Percentiles rank a stretch among this genome's conserved stretches.
These are phyloP conservation scores for Fusarium aywerte DNA, from an alignment of 2,329 filamentous ascomycete species.

Conservation along the genomic window DNA sequence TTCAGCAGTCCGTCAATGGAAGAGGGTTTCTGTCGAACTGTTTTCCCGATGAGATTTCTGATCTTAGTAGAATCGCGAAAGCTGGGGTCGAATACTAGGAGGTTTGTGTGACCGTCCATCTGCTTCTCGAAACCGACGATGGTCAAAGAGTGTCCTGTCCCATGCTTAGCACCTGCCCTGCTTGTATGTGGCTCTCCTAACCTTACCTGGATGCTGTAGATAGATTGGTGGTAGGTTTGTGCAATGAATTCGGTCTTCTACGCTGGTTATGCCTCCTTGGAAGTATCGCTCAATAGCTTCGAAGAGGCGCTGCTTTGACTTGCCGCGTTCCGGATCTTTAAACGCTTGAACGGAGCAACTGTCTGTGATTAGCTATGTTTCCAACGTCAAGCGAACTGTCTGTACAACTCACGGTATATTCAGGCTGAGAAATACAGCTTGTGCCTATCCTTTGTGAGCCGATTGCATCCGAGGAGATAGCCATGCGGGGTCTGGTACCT, in stretches of 20 bases:
- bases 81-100: constrained; percentile 91
- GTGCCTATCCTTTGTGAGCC: constrained; percentile 63
- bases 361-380: neutral
- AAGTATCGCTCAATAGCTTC: constrained; percentile 81
- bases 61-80: constrained; percentile 76
- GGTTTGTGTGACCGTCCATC: constrained; percentile 69
- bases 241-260: constrained; percentile 67
- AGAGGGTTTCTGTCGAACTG: constrained; percentile 57
- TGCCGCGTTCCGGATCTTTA: constrained; percentile 58
- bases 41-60: constrained; percentile 64
- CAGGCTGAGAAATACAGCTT: constrained; percentile 79
- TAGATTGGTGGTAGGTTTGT: constrained; percentile 87
- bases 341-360: constrained; percentile 73
- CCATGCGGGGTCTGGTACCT: constrained; percentile 63
- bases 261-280: constrained; percentile 56
- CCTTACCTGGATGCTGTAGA: constrained; percentile 80
- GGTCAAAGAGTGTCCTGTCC: constrained; percentile 83
- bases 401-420: constrained; percentile 67
- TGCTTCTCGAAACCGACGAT: constrained; percentile 85
- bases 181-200: neutral
- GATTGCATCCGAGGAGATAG: neutral
- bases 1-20: constrained; percentile 64
- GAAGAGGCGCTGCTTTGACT: constrained; percentile 66
- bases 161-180: neutral
- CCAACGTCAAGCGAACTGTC: neutral